Base-by-base conservation (phyloP, 352 stramenopile species). In the Globisporangium okanoganense region DNA sequence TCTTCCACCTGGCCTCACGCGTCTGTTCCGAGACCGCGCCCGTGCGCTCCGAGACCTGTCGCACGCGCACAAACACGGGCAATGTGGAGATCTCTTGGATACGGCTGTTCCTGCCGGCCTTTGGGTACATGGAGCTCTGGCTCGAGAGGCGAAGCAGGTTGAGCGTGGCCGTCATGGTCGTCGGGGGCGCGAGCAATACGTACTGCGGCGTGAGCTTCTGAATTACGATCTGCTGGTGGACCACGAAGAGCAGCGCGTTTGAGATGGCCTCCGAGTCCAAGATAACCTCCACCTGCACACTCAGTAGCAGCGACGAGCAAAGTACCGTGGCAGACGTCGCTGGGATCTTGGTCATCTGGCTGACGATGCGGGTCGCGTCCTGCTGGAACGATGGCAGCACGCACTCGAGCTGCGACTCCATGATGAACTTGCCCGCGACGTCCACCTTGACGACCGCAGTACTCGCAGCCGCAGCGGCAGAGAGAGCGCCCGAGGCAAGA, bases 401-500 rank as follows among this genome's bases (percentile, higher is more conserved):
- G 38, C 79, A 88, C 51, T 87, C 73, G 20, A 90, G 63, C 53
- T 90, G 81, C 31, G 76, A 77, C 43, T 88, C 78, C 2, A 83
- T 56, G 25, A 88, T 36, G 57, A 85, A 90, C 9, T 53, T 66
- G 12, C 66, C 81, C 14, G 40, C 27, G 18, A 88, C 69, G 52
- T 90, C 78, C 12, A 78, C 20, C 27, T 41, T 55, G 27, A 27
- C 49, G 33, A 49, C 43, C 67, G 64, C 43, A 27, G 27, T 18
- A 25, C 7, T 9, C 7, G 8, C 5, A 31, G 29, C 9, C 27
- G 50, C n/a, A 16, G 18, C 33, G n/a, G 14, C 50, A 2, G 44
- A 67, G 44, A 35, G 27, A 35, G n/a, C 27, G 40, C 45, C 0
- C 35, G 52, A 54, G 20, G 47, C 27, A 20, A 1, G 2, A 41